phyloP scores from a whole-genome alignment of 2,329 filamentous ascomycete genomes.

The Hypoxylon sp. region DNA sequence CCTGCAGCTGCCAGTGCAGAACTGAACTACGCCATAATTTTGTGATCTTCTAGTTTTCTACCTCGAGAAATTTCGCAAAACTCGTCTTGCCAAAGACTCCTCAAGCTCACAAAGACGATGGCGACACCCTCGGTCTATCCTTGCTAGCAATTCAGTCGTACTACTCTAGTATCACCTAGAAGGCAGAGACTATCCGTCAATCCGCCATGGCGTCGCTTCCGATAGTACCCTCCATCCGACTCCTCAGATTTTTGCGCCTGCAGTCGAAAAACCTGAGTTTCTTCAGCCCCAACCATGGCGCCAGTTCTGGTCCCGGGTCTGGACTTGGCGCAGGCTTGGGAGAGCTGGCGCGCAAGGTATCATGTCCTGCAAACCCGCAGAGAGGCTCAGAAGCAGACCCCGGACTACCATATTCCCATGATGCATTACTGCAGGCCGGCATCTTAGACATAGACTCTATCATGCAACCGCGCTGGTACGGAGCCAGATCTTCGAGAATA shows the following conservation, averaged over 20 bases:
- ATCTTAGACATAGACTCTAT: constrained; percentile 39
- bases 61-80: constrained; percentile 7
- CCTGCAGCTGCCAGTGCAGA: background rate
- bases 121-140: constrained; percentile 10
- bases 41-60: background rate
- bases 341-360: constrained; percentile 24
- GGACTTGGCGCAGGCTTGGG: constrained; percentile 7
- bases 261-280: constrained; percentile 70
- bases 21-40: background rate
- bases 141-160: constrained; percentile 14
- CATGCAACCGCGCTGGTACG: constrained; percentile 24
- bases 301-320: constrained; percentile 2
- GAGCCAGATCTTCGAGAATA: constrained; percentile 10
- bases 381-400: constrained; percentile 35
- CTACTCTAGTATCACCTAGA: background rate
- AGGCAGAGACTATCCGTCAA: constrained; percentile 26
- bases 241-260: constrained; percentile 76
- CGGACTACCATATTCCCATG: background rate
- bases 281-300: constrained; percentile 52
- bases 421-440: constrained; percentile 35
- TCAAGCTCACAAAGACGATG: constrained; percentile 8
- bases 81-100: background rate
- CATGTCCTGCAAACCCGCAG: constrained; percentile 41
- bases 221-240: constrained; percentile 60
- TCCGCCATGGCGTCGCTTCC: constrained; percentile 55